A percentile compares a stretch with the other conserved stretches of the same genome.
Evolutionary conservation across 352 stramenopile species (phyloP).

Genomic region (Globisporangium emineosum): DNA sequence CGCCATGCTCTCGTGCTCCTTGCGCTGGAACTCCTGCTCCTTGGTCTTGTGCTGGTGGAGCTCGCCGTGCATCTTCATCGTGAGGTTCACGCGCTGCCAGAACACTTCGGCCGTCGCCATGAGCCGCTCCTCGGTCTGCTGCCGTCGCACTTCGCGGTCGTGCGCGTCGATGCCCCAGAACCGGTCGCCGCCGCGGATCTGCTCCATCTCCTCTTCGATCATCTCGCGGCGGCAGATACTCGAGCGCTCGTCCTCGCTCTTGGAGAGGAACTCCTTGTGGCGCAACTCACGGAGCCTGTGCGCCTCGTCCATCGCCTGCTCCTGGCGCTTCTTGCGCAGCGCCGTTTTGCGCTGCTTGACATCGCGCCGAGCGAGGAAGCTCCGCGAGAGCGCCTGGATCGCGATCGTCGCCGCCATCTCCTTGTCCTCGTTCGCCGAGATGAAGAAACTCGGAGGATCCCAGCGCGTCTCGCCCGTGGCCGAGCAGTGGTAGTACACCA

Average conservation of each 20-base stretch:
- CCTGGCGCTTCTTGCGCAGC: slow-evolving; percentile 26
- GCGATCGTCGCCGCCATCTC: slow-evolving; percentile 47
- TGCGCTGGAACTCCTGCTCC: slow-evolving; percentile 23
- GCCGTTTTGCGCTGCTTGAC: slow-evolving; percentile 29
- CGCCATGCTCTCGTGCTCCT: slow-evolving; percentile 22
- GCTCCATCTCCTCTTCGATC: slow-evolving; percentile 49
- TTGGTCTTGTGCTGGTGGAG: slow-evolving; percentile 20
- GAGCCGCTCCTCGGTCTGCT: slow-evolving; percentile 42
- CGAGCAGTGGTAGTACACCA: slow-evolving; percentile 61
- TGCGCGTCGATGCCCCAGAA: slow-evolving; percentile 55
- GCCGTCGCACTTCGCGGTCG: slow-evolving; percentile 37
- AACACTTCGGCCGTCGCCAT: slow-evolving; percentile 34
- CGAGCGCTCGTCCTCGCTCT: slow-evolving; percentile 33
- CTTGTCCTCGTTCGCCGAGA: slow-evolving; percentile 35
- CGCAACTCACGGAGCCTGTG: slow-evolving; percentile 21
- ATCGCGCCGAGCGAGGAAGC: slow-evolving; percentile 30
- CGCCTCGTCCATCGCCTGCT: slow-evolving; percentile 20
- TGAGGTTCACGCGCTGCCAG: slow-evolving; percentile 38
- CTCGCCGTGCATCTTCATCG: slow-evolving; percentile 20
- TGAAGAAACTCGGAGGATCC: slow-evolving; percentile 37
- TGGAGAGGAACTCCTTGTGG: slow-evolving; percentile 22
- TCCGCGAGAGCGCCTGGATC: slow-evolving; percentile 52
- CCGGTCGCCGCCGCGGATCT: slow-evolving; percentile 38
- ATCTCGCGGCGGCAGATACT: slow-evolving; percentile 42
- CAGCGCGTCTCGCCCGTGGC: slow-evolving; percentile 42